Base-by-base conservation (phyloP, 495 filamentous ascomycete genomes). In the Annulohypoxylon nitens region DNA sequence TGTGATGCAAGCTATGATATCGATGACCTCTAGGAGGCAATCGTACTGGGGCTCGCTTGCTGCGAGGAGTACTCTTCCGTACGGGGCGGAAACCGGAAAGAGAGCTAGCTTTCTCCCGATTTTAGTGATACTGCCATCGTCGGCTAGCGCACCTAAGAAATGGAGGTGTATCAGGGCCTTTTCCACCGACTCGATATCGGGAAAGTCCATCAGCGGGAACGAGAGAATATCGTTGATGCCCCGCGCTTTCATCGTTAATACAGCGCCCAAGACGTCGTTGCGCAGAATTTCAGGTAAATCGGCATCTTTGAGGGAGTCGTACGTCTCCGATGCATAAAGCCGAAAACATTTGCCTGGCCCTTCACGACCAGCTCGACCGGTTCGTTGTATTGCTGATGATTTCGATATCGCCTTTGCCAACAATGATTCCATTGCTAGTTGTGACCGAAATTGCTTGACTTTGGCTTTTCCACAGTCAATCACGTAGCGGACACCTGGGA, bases 401-500 rank as follows among this genome's bases (percentile, higher is more conserved):
- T 93, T 92, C 0, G 96, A 98, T 37, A 99, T 94, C 2, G 93
- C 91, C 69, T 97, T 97, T 0, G 93, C 90, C 1, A 98, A 86
- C 14, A 99, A 87, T 0, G 96, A 97, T 60, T 98, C 96, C 73
- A 99, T 87, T 8, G 93, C 94, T 0, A 98, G 86, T 0, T 90
- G 86, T 10, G 92, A 88, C 2, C 94, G 90, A 82, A 95, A 98
- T 67, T 97, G 92, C 79, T 97, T 98, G 58, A 95, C 88, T 78
- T 98, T 99, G 3, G 91, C 92, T 76, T 97, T 97, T 25, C 97
- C 97, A 75, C 93, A 92, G 78, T 99, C 97, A 33, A 99, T 85
- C 33, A 99, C 97, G 75, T 89, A 93, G 2, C 94, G 89, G 3
- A 99, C 94, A 2, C 97, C 97, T 7, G 95, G 90, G 0, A 99